Percentiles rank a stretch among this genome's conserved stretches.
These are phyloP conservation scores for Capsicum rhomboideum DNA, from an alignment of 257 asterid genomes.

Conservation along the genomic window DNA sequence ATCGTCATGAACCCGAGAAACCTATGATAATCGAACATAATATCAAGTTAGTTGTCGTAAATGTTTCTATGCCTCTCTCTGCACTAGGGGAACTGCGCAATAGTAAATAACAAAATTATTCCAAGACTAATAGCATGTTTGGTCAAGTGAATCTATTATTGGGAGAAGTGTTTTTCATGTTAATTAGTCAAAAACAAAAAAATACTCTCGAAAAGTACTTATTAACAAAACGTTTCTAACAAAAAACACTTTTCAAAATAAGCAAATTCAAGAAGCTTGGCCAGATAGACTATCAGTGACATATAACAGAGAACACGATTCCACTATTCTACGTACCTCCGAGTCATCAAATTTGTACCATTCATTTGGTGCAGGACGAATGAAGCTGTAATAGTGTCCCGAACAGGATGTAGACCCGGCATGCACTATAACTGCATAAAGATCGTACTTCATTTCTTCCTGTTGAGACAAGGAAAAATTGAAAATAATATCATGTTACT, in stretches of 20 bases:
- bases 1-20: slow-evolving; percentile 36
- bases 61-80: neutral
- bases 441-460: slow-evolving; percentile 44
- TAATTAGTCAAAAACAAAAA: no score
- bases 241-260: no score
- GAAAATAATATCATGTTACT: neutral
- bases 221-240: no score
- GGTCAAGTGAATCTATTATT: no score
- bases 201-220: no score
- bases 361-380: slow-evolving; percentile 41
- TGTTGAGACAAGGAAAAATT: slow-evolving; percentile 14
- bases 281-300: no score
- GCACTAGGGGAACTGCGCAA: neutral
- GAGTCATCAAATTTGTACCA: slow-evolving; percentile 90
- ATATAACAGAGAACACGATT: neutral
- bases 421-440: slow-evolving; percentile 40
- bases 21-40: neutral
- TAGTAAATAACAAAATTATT: neutral
- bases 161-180: no score
- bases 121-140: no score
- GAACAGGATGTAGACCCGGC: slow-evolving; percentile 52
- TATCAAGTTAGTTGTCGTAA: neutral
- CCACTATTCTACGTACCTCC: slow-evolving; percentile 21
- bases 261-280: no score
- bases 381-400: slow-evolving; percentile 74